Evolutionary conservation across 768 basidiomycete genomes (phyloP).

Genomic region (Leucocoprinus sp.): DNA sequence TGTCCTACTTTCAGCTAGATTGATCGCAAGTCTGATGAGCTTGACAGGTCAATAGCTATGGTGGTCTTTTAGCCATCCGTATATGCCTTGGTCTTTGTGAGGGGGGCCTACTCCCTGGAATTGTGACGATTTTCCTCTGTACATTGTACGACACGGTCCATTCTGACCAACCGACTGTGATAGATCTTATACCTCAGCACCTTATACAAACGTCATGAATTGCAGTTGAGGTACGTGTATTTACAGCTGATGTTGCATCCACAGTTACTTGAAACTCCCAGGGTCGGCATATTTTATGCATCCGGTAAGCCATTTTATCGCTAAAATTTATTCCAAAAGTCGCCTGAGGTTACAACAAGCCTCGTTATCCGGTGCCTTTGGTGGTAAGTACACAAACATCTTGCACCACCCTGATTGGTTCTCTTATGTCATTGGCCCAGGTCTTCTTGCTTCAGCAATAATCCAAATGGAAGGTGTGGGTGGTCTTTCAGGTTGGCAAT

Average conservation of each 20-base stretch:
- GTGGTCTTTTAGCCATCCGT: slow-evolving; percentile 52
- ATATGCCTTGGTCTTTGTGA: slow-evolving; percentile 56
- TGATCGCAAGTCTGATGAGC: background rate
- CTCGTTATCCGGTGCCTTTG: slow-evolving; percentile 63
- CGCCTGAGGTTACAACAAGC: too few species aligned
- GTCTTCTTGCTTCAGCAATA: slow-evolving; percentile 58
- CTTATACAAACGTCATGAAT: slow-evolving; percentile 51
- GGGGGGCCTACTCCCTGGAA: slow-evolving; percentile 59
- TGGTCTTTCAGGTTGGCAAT: slow-evolving; percentile 50
- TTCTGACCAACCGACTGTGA: background rate
- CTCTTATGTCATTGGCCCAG: slow-evolving; percentile 19
- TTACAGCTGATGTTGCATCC: background rate
- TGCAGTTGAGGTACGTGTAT: slow-evolving; percentile 41
- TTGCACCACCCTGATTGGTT: too few species aligned
- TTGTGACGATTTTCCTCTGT: slow-evolving; percentile 25
- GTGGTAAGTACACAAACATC: slow-evolving; percentile 28
- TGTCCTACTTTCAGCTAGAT: background rate
- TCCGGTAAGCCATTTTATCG: slow-evolving; percentile 35
- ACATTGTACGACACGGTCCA: background rate
- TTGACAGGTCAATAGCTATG: slow-evolving; percentile 39
- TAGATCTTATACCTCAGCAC: slow-evolving; percentile 54
- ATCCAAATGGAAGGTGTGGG: slow-evolving; percentile 52
- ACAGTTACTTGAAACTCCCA: background rate
- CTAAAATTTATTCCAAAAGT: too few species aligned
- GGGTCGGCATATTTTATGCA: slow-evolving; percentile 54